These are phyloP conservation scores for Claviceps africana DNA, from an alignment of 2,329 filamentous ascomycete species.

Conservation along the genomic window DNA sequence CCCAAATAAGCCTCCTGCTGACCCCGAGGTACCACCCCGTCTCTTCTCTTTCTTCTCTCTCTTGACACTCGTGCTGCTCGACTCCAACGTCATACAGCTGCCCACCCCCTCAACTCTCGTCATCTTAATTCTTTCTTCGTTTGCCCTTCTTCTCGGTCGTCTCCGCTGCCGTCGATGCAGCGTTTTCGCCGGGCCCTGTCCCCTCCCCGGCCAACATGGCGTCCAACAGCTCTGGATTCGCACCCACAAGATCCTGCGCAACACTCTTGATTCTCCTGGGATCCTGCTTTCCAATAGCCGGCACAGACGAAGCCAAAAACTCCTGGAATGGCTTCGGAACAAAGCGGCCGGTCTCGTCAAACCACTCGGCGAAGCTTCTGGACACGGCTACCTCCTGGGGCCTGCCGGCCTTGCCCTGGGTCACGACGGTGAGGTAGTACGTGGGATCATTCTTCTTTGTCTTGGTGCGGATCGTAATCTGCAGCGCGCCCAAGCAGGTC, in stretches of 20 bases:
- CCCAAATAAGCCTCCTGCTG: neutral
- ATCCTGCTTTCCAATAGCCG: conserved; percentile 51
- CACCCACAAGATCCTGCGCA: conserved; percentile 23
- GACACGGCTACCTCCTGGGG: conserved; percentile 38
- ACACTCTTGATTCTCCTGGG: conserved; percentile 36
- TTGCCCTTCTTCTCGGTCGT: conserved; percentile 27
- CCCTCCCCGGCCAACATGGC: conserved; percentile 26
- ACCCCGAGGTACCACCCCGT: too few relatives aligned
- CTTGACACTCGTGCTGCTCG: neutral
- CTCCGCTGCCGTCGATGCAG: conserved; percentile 19
- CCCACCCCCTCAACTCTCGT: too few relatives aligned
- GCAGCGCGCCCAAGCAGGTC: conserved; percentile 1
- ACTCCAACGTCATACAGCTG: neutral
- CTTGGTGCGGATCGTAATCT: conserved; percentile 61
- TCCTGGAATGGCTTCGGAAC: conserved; percentile 65
- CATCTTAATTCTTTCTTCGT: conserved; percentile 28
- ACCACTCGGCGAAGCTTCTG: conserved; percentile 61
- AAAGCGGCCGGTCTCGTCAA: conserved; percentile 59
- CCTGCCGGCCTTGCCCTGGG: conserved; percentile 26
- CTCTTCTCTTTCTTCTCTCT: neutral
- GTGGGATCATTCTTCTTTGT: conserved; percentile 68
- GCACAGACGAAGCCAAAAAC: conserved; percentile 55
- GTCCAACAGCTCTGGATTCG: conserved; percentile 34
- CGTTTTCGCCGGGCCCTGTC: conserved; percentile 14
- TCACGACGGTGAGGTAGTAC: conserved; percentile 60